phyloP scores from a whole-genome alignment of 768 basidiomycete genomes.

The Macrolepiota albuminosa region DNA sequence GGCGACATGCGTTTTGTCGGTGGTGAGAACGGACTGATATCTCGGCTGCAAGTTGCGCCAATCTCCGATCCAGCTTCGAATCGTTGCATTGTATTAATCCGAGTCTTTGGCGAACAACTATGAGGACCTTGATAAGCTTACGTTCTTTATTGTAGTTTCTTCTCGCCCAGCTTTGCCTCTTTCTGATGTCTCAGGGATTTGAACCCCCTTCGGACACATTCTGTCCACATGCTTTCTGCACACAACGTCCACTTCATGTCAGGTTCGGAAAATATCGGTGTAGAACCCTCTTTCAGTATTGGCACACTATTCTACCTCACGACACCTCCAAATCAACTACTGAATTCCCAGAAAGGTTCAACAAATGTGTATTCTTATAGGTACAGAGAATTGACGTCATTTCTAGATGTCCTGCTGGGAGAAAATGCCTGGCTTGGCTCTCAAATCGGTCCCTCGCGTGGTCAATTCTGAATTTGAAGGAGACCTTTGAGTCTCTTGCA shows the following conservation, averaged over 20 bases:
- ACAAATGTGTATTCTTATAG: neutral
- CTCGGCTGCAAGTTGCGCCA: neutral
- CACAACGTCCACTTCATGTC: conserved; percentile 6
- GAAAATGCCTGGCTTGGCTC: conserved; percentile 8
- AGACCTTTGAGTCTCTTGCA: neutral
- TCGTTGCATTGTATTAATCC: conserved; percentile 1
- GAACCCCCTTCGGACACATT: neutral
- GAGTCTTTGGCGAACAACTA: neutral
- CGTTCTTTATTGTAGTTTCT: conserved; percentile 2
- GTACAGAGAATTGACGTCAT: conserved; percentile 10
- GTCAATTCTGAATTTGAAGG: conserved; percentile 9
- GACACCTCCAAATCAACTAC: neutral
- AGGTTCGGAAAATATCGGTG: conserved; percentile 13
- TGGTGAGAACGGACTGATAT: neutral
- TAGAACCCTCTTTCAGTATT: conserved; percentile 9
- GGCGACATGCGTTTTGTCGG: neutral
- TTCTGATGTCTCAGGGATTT: conserved; percentile 8
- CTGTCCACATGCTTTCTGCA: conserved; percentile 5
- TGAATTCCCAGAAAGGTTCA: conserved; percentile 2
- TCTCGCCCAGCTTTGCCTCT: conserved; percentile 1
- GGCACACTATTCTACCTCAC: conserved; percentile 7
- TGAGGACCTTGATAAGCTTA: conserved; percentile 2
- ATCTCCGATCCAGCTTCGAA: conserved; percentile 3
- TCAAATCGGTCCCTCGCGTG: conserved; percentile 10
- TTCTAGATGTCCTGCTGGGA: conserved; percentile 6